Base-by-base conservation (phyloP, 2,329 filamentous ascomycete genomes). In the Beauveria varroae region DNA sequence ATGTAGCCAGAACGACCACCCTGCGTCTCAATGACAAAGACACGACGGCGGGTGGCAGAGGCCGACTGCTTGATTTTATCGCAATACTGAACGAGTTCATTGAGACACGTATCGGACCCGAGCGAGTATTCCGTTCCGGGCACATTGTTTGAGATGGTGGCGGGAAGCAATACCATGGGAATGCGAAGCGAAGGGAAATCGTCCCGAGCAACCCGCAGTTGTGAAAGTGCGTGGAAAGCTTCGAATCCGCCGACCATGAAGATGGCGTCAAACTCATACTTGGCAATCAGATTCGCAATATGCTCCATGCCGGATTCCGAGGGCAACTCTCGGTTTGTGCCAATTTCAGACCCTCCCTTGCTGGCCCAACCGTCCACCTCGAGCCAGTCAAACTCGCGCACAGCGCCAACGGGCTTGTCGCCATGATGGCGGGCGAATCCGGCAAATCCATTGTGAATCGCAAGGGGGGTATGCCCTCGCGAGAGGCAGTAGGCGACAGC, bases 111-210 rank as follows among this genome's bases (percentile, higher is more conserved):
- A 70, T 99, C 95, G 37, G 92, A 96, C 49, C 95, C 95, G 51
- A 99, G 85, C 1, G 92, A 97, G 79, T 97, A 98, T 75, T 99
- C 95, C 0, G 93, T 96, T 44, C 95, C 95, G 0, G 95, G 95
- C 5, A 99, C 95, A 73, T 99, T 99, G 81, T 99, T 99, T 66
- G 91, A 96, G 68, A 99, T 93, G 10, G 95, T 99, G n/a, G 95
- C 95, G 0, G 95, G 95, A 28, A 99, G 81, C 47, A 97, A 83
- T 58, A 89, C 84, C 81, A 98, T 91, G 22, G 95, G 95, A 65
- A 99, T 97, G 74, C 91, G 92, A 71, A 99, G 89, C 1, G 89
- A 88, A 12, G 90, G 86, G 75, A 90, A 96, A 64, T 90, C 77
- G 41, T 86, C 82, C 61, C 92, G 83, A 16, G 89, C 92, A 77